phyloP scores from a whole-genome alignment of 108 stramenopile genomes.

The Cyclotella sp. region DNA sequence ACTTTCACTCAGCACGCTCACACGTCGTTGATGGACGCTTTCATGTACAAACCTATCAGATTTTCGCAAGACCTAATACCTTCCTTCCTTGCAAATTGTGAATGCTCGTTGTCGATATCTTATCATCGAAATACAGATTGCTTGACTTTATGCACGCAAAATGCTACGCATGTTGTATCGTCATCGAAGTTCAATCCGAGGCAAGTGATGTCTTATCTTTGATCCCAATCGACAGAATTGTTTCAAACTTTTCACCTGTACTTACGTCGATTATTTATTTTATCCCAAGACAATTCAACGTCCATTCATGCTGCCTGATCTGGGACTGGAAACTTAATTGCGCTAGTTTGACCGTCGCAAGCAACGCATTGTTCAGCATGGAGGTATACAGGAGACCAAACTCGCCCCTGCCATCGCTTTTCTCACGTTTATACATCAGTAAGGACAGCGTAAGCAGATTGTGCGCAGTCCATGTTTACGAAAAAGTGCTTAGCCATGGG shows the following conservation, averaged over 20 bases:
- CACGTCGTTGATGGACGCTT: slow-evolving; percentile 6
- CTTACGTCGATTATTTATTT: background rate
- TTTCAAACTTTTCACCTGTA: background rate
- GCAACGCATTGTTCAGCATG: background rate
- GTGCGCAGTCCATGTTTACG: slow-evolving; percentile 37
- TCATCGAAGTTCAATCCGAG: background rate
- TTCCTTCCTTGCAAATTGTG: slow-evolving; percentile 23
- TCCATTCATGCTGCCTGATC: slow-evolving; percentile 30
- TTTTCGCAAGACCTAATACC: background rate
- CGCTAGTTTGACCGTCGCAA: slow-evolving; percentile 27
- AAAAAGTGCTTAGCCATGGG: slow-evolving; percentile 7
- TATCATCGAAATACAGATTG: slow-evolving; percentile 38
- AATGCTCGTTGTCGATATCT: slow-evolving; percentile 29
- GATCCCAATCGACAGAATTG: background rate
- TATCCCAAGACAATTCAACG: background rate
- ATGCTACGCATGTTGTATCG: slow-evolving; percentile 2
- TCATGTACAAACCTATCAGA: background rate
- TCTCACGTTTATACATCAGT: slow-evolving; percentile 39
- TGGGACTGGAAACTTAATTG: slow-evolving; percentile 56
- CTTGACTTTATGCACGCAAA: slow-evolving; percentile 34
- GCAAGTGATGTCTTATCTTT: background rate
- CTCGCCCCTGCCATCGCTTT: slow-evolving; percentile 15
- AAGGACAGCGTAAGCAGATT: slow-evolving; percentile 25
- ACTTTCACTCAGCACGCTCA: slow-evolving; percentile 19
- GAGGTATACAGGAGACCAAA: background rate